phyloP scores from a whole-genome alignment of 192 early-diverging fungal genomes.

The Kappamyces sp. region DNA sequence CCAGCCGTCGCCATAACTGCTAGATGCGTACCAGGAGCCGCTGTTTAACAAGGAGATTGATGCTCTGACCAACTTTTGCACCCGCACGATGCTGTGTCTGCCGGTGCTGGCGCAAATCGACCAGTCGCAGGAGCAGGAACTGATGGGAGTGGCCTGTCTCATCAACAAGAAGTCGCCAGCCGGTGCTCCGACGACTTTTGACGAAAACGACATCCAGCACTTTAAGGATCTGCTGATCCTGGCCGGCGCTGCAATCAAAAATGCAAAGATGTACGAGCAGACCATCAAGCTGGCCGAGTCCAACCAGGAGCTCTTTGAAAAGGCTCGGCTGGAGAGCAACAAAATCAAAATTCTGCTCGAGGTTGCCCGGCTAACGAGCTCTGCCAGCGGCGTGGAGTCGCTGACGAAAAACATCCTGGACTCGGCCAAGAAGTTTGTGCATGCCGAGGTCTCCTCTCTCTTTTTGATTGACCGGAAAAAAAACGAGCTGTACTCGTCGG shows the following conservation, averaged over 20 bases:
- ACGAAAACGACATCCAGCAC: no score
- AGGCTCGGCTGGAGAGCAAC: not conserved
- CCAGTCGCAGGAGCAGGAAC: not conserved
- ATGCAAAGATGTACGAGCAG: constrained; percentile 5
- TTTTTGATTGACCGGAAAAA: constrained; percentile 10
- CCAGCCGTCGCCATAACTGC: not conserved
- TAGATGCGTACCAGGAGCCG: constrained; percentile 26
- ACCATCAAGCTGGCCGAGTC: not conserved
- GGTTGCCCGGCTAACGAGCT: not conserved
- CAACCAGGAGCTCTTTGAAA: not conserved
- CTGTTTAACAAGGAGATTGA: constrained; percentile 25
- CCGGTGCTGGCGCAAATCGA: constrained; percentile 17
- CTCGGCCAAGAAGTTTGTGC: constrained; percentile 1
- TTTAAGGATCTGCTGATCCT: not conserved
- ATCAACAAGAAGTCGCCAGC: constrained; percentile 5
- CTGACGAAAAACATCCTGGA: not conserved
- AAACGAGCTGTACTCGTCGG: constrained; percentile 14
- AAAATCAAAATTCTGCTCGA: not conserved
- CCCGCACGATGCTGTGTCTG: constrained; percentile 23
- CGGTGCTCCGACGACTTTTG: no score
- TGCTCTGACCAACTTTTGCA: constrained; percentile 23
- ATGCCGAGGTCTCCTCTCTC: constrained; percentile 4
- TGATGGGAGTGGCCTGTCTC: not conserved
- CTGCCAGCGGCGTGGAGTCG: not conserved
- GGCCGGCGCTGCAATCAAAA: not conserved